Evolutionary conservation across 2,329 filamentous ascomycete species (phyloP), one percentile per base, ranked within the genome.

Genomic region (Xylaria polymorpha): DNA sequence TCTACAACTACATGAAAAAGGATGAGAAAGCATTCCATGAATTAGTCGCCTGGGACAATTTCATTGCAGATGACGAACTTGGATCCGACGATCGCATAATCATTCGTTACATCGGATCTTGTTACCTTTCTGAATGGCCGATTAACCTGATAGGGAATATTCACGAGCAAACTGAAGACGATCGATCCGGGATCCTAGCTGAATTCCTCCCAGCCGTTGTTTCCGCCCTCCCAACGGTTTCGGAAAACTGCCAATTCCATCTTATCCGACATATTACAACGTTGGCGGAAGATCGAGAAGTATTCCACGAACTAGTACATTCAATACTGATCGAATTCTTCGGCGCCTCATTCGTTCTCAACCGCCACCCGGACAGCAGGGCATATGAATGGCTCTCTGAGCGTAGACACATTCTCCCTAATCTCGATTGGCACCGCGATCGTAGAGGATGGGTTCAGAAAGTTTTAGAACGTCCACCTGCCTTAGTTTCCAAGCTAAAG

Each of bases 281-380:
- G 7, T 59, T 20, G 8, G 4, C 18, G 14, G 39, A 56, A n/a
- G 61, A 60, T 29, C 14, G 25, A 25, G 15, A 55, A 5, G 53
- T 46, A 10, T 37, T 48, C 4, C 65, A 62, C 43, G 59, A 58
- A 25, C 25, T 67, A 2, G 15, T 58, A 7, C 59, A 67, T 58
- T 67, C 58, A 5, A 25, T 35, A 8, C 51, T 67, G 14, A 62
- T 67, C n/a, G 64, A 67, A 44, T 67, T 63, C 35, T 67, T 67
- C 44, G 64, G 64, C 10, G 22, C 22, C 15, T 10, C 43, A 25
- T 48, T 51, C n/a, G 35, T 67, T 39, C 35, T 67, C 8, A 63
- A 67, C 37, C 59, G 64, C 8, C 64, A 67, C 25, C 59, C 53
- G 1, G n/a, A 56, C 7, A 56, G n/a, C 1, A 41, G 44, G 12